Evolutionary conservation across 192 early-diverging fungal genomes (phyloP), one percentile per base, ranked within the genome.

Genomic region (Backusella tuberculispora): DNA sequence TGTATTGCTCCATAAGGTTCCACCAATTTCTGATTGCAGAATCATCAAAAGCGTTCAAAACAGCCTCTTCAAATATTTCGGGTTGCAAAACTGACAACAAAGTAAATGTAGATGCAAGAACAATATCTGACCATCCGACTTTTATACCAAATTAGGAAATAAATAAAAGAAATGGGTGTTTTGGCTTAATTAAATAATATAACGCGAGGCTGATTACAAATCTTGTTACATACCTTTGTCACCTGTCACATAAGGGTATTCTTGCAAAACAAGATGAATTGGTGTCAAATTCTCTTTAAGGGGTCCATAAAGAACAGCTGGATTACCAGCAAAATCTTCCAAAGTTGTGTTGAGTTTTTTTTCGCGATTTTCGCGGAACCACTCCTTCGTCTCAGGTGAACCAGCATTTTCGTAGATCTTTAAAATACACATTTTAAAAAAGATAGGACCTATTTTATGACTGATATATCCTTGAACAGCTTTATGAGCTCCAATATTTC

Each of bases 41-140:
- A 46, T 81, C 80, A 12, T 76, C 71, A 46, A 76, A 69, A 5
- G 63, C 75, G 8, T 78, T 69, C 38, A 85, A 44, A 17, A 85
- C 24, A 15, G 14, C 38, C 8, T 40, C 8, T 17, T 80, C 66
- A 34, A 86, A 84, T 14, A 78, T 53, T 0, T 80, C 78, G 37
- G 79, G 83, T 13, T 70, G 48, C 9, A 80, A 71, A 0, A 66
- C 64, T 37, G 73, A 41, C 64, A 84, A 69, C 74, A 76, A 63
- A 1, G 68, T 73, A 64, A 86, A 76, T 34, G 69, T 71, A 8
- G 80, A 70, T 9, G 77, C 83, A 5, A 86, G 21, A 1, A 76
- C 71, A 47, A 83, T 74, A 67, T 84, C 83, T 0, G 83, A 74
- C 75, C 76, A 86, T 38, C 83, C 79, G 48, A 81, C 85, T 84